Percentiles rank a stretch among this genome's conserved stretches.
These are phyloP conservation scores for Hypholoma sublateritium DNA, from an alignment of 768 basidiomycete genomes.

Conservation along the genomic window DNA sequence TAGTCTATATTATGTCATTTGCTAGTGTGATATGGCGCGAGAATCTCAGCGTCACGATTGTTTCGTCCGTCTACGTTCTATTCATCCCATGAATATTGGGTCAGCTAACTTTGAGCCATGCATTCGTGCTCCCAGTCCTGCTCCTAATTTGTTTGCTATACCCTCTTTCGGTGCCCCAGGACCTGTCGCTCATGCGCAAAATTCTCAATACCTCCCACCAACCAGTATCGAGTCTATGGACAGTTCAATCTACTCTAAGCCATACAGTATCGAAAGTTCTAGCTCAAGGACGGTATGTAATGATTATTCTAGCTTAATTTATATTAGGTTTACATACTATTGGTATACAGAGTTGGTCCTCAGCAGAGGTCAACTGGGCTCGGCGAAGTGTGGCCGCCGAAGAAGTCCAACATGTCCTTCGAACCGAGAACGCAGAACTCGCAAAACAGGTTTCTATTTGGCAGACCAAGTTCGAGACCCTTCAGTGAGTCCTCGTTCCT, in stretches of 20 bases:
- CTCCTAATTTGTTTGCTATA: no score
- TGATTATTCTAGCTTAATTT: background rate
- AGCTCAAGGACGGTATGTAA: background rate
- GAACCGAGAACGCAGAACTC: conserved; percentile 2
- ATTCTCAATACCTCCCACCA: background rate
- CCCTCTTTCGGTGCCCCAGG: no score
- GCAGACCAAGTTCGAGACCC: conserved; percentile 5
- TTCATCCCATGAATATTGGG: no score
- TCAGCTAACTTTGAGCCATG: no score
- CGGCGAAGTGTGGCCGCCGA: background rate
- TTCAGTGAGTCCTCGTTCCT: no score
- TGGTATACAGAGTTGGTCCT: background rate
- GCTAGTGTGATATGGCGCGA: no score
- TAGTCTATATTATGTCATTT: no score
- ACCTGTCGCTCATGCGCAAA: no score
- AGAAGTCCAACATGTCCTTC: conserved; percentile 5
- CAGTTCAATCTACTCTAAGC: background rate
- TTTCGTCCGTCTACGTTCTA: no score
- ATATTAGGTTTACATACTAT: background rate
- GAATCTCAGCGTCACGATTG: no score
- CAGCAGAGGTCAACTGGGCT: conserved; percentile 3
- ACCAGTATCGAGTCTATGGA: background rate
- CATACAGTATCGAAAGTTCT: background rate
- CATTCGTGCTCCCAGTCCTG: no score
- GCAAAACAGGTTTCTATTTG: background rate